Conservation (phyloP, 176 grass and related monocot genomes). For the Oryza australiensis region DNA sequence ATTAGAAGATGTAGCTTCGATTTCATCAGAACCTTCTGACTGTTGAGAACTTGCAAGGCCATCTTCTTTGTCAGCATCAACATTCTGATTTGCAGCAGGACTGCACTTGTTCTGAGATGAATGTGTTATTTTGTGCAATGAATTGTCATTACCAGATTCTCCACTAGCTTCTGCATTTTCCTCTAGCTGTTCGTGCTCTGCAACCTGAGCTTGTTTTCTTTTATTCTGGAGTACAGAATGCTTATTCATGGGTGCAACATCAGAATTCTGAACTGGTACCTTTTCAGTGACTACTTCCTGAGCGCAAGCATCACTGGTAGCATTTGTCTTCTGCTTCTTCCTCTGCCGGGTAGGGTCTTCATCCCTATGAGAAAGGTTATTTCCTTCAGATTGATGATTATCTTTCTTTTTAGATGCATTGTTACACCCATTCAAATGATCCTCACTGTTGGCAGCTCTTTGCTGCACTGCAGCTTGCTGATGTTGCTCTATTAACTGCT, state of each 20-base stretch:
- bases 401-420: background rate
- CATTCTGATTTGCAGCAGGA: slow-evolving; percentile 24
- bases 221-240: slow-evolving; percentile 23
- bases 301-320: slow-evolving; percentile 8
- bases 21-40: slow-evolving; percentile 29
- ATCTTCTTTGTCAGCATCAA: slow-evolving; percentile 20
- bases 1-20: slow-evolving; percentile 38
- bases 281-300: slow-evolving; percentile 30
- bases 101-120: slow-evolving; percentile 23
- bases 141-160: slow-evolving; percentile 33
- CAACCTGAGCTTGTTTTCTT: slow-evolving; percentile 9
- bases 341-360: slow-evolving; percentile 1
- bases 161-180: slow-evolving; percentile 25
- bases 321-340: slow-evolving; percentile 36
- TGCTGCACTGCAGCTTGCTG: slow-evolving; percentile 12
- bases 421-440: slow-evolving; percentile 36
- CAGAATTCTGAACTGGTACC: background rate
- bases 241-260: slow-evolving; percentile 14
- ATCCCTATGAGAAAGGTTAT: slow-evolving; percentile 16
- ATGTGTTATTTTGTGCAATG: slow-evolving; percentile 16
- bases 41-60: slow-evolving; percentile 23
- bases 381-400: slow-evolving; percentile 10
- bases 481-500: background rate
- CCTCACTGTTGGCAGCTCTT: background rate
- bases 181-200: slow-evolving; percentile 21